phyloP scores from a whole-genome alignment of 228 moss, liverwort and hornwort genomes.

The Sphagnum magellanicum region DNA sequence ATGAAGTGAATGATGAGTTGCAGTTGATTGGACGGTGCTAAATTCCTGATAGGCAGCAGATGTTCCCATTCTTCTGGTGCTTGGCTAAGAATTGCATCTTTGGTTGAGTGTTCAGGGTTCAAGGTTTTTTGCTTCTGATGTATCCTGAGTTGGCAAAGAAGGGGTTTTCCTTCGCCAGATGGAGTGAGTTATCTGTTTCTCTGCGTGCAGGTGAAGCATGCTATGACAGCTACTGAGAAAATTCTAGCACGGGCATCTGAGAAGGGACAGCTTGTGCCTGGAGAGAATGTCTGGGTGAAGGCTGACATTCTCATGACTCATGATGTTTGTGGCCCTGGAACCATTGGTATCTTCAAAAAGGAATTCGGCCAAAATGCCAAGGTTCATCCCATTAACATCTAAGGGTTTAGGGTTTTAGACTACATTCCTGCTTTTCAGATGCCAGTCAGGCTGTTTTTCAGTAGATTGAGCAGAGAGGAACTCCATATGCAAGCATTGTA shows the following conservation, averaged over 20 bases:
- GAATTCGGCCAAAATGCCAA: conserved; percentile 94
- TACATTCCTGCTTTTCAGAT: conserved; percentile 34
- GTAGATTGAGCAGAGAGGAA: not conserved
- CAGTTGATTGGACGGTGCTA: no score
- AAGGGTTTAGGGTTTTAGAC: not conserved
- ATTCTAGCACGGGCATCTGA: conserved; percentile 82
- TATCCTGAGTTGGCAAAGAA: no score
- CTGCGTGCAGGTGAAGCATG: conserved; percentile 64
- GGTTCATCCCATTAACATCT: conserved; percentile 23
- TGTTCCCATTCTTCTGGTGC: no score
- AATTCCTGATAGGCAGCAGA: no score
- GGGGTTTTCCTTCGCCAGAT: no score
- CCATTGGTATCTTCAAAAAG: conserved; percentile 96
- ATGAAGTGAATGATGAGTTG: no score
- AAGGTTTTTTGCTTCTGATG: no score
- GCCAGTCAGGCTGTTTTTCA: conserved; percentile 50
- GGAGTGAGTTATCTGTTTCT: not conserved
- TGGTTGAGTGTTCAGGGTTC: no score
- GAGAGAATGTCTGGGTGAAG: conserved; percentile 97
- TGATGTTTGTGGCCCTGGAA: conserved; percentile 97
- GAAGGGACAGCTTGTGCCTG: conserved; percentile 65
- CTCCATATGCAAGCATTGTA: no score
- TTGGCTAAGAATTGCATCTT: no score
- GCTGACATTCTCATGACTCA: conserved; percentile 96
- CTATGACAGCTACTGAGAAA: conserved; percentile 94